Conservation (phyloP, 176 grass and related monocot species). For the Saccharum officinarum region DNA sequence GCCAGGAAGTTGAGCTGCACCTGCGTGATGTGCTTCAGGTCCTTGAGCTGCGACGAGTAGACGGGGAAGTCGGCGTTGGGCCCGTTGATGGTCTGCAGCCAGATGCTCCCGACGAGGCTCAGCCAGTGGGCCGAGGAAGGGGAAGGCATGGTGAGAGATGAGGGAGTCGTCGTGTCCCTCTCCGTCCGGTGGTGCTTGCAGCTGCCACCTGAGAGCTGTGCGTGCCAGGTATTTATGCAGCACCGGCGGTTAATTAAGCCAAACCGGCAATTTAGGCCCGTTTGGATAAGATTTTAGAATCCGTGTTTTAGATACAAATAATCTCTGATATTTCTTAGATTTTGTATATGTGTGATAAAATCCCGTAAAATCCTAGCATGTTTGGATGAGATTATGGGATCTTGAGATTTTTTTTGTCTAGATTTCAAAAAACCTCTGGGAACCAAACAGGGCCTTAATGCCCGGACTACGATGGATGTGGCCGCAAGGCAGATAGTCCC, state of each 20-base stretch:
- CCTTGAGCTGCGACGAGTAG: constrained; percentile 97
- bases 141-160: constrained; percentile 43
- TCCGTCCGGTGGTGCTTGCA: not conserved
- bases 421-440: no score
- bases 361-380: no score
- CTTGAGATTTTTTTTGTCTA: no score
- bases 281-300: no score
- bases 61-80: constrained; percentile 94
- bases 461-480: constrained; percentile 45
- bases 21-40: constrained; percentile 85
- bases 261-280: constrained; percentile 36
- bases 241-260: constrained; percentile 41
- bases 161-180: not conserved
- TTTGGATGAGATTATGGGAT: no score
- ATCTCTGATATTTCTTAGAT: no score
- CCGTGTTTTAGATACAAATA: no score
- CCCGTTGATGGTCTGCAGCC: constrained; percentile 95
- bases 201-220: constrained; percentile 37
- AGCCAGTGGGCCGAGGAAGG: constrained; percentile 77
- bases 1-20: constrained; percentile 96
- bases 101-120: constrained; percentile 92
- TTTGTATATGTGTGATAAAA: no score
- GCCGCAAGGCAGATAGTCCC: constrained; percentile 29
- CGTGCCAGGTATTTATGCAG: constrained; percentile 58
- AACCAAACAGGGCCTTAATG: no score